A percentile compares a stretch with the other conserved stretches of the same genome.
Conservation (phyloP, 495 filamentous ascomycete genomes). For the Ramalina intermedia region DNA sequence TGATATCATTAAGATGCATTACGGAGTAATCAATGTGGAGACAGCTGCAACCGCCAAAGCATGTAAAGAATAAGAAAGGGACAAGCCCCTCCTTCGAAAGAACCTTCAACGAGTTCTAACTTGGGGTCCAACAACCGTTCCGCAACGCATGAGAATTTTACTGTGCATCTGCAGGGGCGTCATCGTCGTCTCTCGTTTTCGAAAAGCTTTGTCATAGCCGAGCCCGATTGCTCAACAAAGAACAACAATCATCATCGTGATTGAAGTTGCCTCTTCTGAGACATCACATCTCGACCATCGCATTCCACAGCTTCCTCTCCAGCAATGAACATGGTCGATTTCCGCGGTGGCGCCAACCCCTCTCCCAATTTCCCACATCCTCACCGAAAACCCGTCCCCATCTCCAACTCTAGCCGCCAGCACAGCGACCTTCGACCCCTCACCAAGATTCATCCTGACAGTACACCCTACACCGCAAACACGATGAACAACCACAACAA, state of each 20-base stretch:
- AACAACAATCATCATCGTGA: not conserved
- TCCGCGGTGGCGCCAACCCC: conserved; percentile 1
- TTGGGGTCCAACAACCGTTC: no score
- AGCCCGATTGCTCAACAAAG: not conserved
- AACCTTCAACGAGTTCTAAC: no score
- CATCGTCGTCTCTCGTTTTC: not conserved
- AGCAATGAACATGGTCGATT: conserved; percentile 15
- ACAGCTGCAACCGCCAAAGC: no score
- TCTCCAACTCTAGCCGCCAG: conserved; percentile 6
- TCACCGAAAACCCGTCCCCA: conserved; percentile 14
- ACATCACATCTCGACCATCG: not conserved
- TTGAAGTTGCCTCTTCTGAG: not conserved
- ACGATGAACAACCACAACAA: not conserved
- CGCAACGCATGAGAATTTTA: not conserved
- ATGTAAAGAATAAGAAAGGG: no score
- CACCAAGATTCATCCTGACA: conserved; percentile 12
- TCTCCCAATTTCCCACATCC: conserved; percentile 12
- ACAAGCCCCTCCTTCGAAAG: no score
- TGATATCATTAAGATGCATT: no score
- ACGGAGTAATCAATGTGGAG: no score
- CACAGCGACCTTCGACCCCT: conserved; percentile 11
- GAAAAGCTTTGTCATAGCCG: not conserved
- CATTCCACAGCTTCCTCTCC: not conserved
- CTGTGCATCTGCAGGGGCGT: not conserved
- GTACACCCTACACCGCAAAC: not conserved